phyloP scores from a whole-genome alignment of 805 yeast species.

The Candida chauliodis region DNA sequence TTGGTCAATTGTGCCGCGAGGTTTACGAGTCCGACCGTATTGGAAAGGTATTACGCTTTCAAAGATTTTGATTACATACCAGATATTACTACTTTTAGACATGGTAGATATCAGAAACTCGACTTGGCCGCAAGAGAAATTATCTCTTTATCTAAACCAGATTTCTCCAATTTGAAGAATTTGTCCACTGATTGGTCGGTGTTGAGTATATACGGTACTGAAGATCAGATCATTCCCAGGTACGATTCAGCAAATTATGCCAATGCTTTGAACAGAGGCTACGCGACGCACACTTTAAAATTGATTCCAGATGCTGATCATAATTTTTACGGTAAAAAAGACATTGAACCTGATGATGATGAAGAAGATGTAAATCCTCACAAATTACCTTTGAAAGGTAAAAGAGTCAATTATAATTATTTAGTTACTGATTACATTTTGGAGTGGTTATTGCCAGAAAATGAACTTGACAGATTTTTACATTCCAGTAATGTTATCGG shows the following conservation, averaged over 20 bases:
- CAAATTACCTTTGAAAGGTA: slow-evolving; percentile 42
- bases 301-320: slow-evolving; percentile 75
- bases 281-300: slow-evolving; percentile 43
- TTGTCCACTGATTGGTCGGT: slow-evolving; percentile 49
- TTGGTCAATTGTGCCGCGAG: slow-evolving; percentile 75
- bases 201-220: slow-evolving; percentile 66
- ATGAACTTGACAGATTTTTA: slow-evolving; percentile 54
- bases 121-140: slow-evolving; percentile 51
- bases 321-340: slow-evolving; percentile 59
- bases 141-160: slow-evolving; percentile 45
- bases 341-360: slow-evolving; percentile 31
- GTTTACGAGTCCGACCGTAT: slow-evolving; percentile 48
- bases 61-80: slow-evolving; percentile 13
- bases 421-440: slow-evolving; percentile 48
- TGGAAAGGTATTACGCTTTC: slow-evolving; percentile 34
- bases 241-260: slow-evolving; percentile 60
- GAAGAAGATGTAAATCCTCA: slow-evolving; percentile 33
- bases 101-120: slow-evolving; percentile 44
- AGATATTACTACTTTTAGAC: slow-evolving; percentile 30
- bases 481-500: slow-evolving; percentile 32
- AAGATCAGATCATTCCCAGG: slow-evolving; percentile 64
- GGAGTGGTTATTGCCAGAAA: slow-evolving; percentile 45
- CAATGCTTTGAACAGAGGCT: slow-evolving; percentile 54
- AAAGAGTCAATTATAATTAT: slow-evolving; percentile 56
- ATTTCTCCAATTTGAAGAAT: slow-evolving; percentile 37